Evolutionary conservation across 2,329 filamentous ascomycete genomes (phyloP), one percentile per base, ranked within the genome.

Genomic region (Hawksworthiomyces lignivorus): DNA sequence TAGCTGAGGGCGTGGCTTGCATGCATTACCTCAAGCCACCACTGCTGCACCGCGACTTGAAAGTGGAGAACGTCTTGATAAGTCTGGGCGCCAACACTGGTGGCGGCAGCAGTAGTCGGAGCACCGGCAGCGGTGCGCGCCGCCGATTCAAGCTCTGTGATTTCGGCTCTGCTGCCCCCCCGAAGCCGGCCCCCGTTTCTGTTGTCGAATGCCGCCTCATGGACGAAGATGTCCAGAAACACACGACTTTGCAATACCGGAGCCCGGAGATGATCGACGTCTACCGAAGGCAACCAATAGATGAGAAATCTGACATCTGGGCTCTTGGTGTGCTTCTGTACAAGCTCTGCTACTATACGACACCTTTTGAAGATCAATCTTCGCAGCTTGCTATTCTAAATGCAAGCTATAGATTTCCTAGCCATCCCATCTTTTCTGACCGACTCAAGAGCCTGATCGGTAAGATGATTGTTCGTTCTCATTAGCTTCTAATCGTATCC

Each of bases 261-360:
- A 97, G 90, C 59, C 92, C 92, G 6, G 92, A 98, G 65, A 98
- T 98, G 92, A 82, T 98, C 47, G 92, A 98, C 57, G 92, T 98
- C 19, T 98, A 96, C 65, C 76, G 89, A 49, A 95, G 94, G 62
- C 87, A 89, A 54, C 88, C 92, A 1, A 95, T 98, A 57, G 87
- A 98, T 58, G 92, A 98, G 67, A 98, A 98, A 68, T 94, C 89
- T 36, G 92, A 98, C 62, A 96, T 98, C 22, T 98, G 89, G 92
- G 92, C 92, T 1, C 67, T 98, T 47, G 92, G 92, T 5, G 92
- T 98, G 31, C 68, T 98, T 45, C 66, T 98, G 41, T 98, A 98
- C 70, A 98, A 98, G 70, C 73, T 98, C 48, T 98, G 92, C 69
- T 98, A 97, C 64, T 98, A 98, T 64, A 98, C 92, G 2, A 98